These are phyloP conservation scores for Boechera stricta DNA, from an alignment of 345 rosid genomes.

Conservation along the genomic window DNA sequence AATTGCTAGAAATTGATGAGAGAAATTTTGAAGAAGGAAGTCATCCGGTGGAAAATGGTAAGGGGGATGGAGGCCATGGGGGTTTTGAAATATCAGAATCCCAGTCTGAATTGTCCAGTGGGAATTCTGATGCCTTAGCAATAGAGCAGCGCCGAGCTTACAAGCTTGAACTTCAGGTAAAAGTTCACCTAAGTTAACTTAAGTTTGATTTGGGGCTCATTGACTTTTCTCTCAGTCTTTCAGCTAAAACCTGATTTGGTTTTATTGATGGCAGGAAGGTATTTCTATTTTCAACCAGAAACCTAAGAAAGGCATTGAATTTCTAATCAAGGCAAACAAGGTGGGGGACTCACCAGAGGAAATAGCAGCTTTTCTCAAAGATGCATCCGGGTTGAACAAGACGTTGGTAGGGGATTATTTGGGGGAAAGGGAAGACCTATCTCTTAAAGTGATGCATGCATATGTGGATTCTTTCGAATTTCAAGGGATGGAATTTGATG, in stretches of 20 bases:
- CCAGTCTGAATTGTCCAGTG: conserved; percentile 83
- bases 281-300: conserved; percentile 96
- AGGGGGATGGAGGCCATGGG: conserved; percentile 75
- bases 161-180: conserved; percentile 99
- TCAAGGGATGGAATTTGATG: conserved; percentile 89
- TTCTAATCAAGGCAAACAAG: conserved; percentile 92
- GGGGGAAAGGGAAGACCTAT: conserved; percentile 96
- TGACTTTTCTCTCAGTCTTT: conserved; percentile 19
- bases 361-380: conserved; percentile 89
- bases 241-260: conserved; percentile 50
- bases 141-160: conserved; percentile 99
- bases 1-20: conserved; percentile 66
- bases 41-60: conserved; percentile 76
- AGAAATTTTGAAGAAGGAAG: conserved; percentile 67
- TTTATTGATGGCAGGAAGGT: conserved; percentile 94
- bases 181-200: conserved; percentile 18
- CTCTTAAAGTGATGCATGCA: conserved; percentile 98
- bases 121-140: conserved; percentile 79
- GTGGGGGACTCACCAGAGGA: conserved; percentile 94
- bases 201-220: conserved; percentile 9
- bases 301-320: conserved; percentile 96
- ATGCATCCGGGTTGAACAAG: conserved; percentile 89
- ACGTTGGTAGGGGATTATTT: conserved; percentile 94
- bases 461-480: conserved; percentile 96
- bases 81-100: conserved; percentile 83